Base-by-base conservation (phyloP, 129 eudicot species). In the Pulicaria dysenterica region DNA sequence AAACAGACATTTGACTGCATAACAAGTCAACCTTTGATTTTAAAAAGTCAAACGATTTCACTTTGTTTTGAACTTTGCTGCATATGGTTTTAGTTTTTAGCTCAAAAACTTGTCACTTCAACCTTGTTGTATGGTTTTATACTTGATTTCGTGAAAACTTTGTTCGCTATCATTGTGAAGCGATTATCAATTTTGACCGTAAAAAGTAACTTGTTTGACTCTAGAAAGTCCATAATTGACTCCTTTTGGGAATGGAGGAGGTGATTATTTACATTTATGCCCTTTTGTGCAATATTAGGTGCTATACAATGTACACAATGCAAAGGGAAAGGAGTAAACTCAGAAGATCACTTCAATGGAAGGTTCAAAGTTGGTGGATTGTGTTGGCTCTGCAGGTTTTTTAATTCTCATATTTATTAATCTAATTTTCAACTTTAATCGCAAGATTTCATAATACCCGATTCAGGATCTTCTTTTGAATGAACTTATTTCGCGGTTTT, bases 331-430 rank as follows among this genome's bases (percentile, higher is more conserved):
- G 97, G 97, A 69, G 81, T 95, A 6, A 95, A 95, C 81, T 73
- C 85, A 3, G 83, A 78, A 65, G 99, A 95, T 84, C 96, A 88
- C 83, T 90, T 88, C 70, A 72, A 80, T 65, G 99, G 97, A 49
- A 79, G 73, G 73, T 88, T 79, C 72, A 94, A 94, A 83, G 97
- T 93, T 49, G 99, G 99, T 24, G 97, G 63, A 9, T 53, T 83
- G 69, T 95, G 99, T 76, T 95, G 99, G 99, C 91, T 90, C 51
- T 95, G 99, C 96, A 86, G 99, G 99, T 95, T 82, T 16, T 14
- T 40, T 6, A 58, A 37, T 67, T 8, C 69, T 67, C 60, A 4
- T 69, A 77, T 62, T 14, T 60, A 70, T 70, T 59, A 3, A 19
- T 43, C n/a, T 40, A 53, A 24, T 56, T 37, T 13, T 5, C 4